Conservation (phyloP, 345 rosid species). For the Ricinus communis region DNA sequence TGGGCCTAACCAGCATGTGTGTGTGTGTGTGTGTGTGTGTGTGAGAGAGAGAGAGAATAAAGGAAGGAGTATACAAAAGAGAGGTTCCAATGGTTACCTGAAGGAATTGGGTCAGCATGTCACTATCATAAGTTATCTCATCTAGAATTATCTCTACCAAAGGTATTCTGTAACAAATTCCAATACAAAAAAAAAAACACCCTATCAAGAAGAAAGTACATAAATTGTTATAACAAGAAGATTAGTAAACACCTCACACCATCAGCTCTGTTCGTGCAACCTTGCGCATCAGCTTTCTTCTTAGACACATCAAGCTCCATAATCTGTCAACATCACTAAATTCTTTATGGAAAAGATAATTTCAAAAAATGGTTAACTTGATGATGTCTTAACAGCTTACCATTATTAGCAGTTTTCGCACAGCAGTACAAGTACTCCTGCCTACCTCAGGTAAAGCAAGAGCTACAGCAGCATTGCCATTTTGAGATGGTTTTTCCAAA, state of each 20-base stretch:
- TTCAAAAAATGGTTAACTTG: not conserved
- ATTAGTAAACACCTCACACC: conserved; percentile 58
- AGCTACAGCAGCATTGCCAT: conserved; percentile 27
- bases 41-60: not conserved
- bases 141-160: conserved; percentile 68
- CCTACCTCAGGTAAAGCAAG: conserved; percentile 50
- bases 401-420: conserved; percentile 63
- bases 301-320: conserved; percentile 75
- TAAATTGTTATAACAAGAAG: conserved; percentile 10
- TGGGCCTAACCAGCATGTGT: no score
- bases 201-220: conserved; percentile 2
- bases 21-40: not conserved
- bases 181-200: conserved; percentile 5
- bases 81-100: conserved; percentile 39
- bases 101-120: conserved; percentile 55
- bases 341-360: not conserved
- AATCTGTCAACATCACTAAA: conserved; percentile 46
- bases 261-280: conserved; percentile 65
- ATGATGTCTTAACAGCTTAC: conserved; percentile 32
- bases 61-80: not conserved
- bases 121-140: conserved; percentile 58
- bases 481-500: conserved; percentile 28
- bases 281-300: conserved; percentile 61
- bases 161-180: conserved; percentile 60
- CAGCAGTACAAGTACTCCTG: conserved; percentile 43